phyloP scores from a whole-genome alignment of 495 filamentous ascomycete species.

The Podospora conica region DNA sequence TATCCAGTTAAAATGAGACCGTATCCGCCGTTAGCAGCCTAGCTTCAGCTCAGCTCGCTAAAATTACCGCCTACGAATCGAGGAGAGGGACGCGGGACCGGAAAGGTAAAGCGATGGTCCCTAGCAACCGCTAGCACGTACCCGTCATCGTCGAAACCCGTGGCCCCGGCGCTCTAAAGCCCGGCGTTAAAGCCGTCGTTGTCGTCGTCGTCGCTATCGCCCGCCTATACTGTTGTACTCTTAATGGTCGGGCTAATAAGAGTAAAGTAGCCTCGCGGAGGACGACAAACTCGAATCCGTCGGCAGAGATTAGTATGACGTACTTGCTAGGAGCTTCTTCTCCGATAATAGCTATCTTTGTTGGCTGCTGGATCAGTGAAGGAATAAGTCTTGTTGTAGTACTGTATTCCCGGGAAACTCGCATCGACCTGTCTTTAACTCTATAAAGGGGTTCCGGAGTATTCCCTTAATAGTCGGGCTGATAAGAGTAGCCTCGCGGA shows the following conservation, averaged over 20 bases:
- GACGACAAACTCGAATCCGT: constrained; percentile 85
- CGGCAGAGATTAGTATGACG: constrained; percentile 78
- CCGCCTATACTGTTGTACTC: no score
- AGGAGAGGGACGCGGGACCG: background rate
- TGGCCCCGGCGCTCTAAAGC: no score
- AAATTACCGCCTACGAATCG: background rate
- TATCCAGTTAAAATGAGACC: background rate
- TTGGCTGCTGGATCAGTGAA: no score
- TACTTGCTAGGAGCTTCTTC: constrained; percentile 46
- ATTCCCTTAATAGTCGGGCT: constrained; percentile 77
- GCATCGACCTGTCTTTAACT: constrained; percentile 61
- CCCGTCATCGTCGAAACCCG: background rate
- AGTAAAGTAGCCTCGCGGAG: constrained; percentile 70
- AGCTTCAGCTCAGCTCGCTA: background rate
- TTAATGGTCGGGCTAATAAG: constrained; percentile 70
- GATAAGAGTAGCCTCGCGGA: constrained; percentile 65
- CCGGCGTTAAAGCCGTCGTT: background rate
- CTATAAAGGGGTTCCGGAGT: constrained; percentile 75
- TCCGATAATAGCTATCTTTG: constrained; percentile 12
- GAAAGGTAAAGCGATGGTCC: background rate
- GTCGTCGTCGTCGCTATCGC: no score
- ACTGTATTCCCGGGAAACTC: constrained; percentile 52
- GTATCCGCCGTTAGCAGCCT: background rate
- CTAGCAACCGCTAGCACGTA: background rate
- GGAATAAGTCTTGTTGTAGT: background rate